Base-by-base conservation (phyloP, 805 yeast species). In the Clavispora asparagi region DNA sequence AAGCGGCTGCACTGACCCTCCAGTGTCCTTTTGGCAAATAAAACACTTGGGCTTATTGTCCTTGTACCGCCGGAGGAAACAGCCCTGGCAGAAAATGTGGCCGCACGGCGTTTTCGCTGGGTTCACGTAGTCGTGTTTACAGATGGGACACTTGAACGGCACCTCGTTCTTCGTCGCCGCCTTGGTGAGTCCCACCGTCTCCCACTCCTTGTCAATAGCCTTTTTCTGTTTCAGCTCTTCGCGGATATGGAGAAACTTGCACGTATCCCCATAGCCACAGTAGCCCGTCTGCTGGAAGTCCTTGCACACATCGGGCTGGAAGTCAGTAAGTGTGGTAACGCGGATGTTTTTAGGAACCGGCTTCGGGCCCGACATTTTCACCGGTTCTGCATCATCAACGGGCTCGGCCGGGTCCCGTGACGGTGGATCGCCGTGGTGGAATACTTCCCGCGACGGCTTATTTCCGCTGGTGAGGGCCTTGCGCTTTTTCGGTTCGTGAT, bases 201-300 rank as follows among this genome's bases (percentile, higher is more conserved):
- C 85, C 96, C 96, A 87, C 39, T 87, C 95, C 48, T 73, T 73
- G 26, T 75, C 62, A 7, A 83, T 62, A 48, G 83, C 81, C 79
- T 82, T 80, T 28, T 83, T 87, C 40, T 82, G 82, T 45, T 75
- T 78, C 66, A 83, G 85, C 58, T 88, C 96, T 55, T 88, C 97
- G 64, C 99, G 69, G 13, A 87, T 79, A 61, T 94, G 99, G 31
- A 92, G 63, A 63, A 94, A 94, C 67, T 94, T 94, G 70, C 99
- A 94, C 31, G 94, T 85, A 57, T 94, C 99, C 8, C 99, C 99
- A 62, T 85, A 94, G 6, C 97, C 97, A 73, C 99, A 94, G 60
- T 82, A 91, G 0, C 99, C 99, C 0, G 95, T 91, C 54, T 85
- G 86, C 48, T 81, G 77, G 63, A 78, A 94, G 63, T 94, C 98